These are phyloP conservation scores for Schwanniomyces yamadae DNA, from an alignment of 805 yeast species.

Conservation along the genomic window DNA sequence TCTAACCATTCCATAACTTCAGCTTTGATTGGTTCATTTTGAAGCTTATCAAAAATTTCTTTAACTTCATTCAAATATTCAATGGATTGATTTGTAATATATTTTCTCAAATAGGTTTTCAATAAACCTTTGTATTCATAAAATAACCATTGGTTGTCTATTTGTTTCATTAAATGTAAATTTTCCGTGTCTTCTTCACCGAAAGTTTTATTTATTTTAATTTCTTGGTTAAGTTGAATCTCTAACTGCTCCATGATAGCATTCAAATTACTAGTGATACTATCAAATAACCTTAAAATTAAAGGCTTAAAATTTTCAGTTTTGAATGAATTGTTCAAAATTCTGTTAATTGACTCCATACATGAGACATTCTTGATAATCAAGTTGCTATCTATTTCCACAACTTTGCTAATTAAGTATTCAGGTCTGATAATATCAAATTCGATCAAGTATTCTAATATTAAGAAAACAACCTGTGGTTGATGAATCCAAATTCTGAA, in stretches of 20 bases:
- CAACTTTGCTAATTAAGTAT: slow-evolving; percentile 25
- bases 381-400: slow-evolving; percentile 28
- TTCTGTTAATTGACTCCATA: slow-evolving; percentile 41
- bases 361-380: slow-evolving; percentile 41
- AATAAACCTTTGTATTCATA: slow-evolving; percentile 43
- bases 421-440: slow-evolving; percentile 32
- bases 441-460: slow-evolving; percentile 42
- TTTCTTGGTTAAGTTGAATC: slow-evolving; percentile 14
- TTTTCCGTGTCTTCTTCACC: slow-evolving; percentile 24
- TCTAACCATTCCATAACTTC: slow-evolving; percentile 21
- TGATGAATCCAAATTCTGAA: slow-evolving; percentile 45
- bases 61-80: slow-evolving; percentile 15
- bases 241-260: slow-evolving; percentile 15
- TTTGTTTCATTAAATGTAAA: slow-evolving; percentile 19
- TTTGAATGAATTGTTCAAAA: slow-evolving; percentile 24
- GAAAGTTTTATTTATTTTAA: slow-evolving; percentile 26
- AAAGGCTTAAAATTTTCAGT: slow-evolving; percentile 8
- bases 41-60: slow-evolving; percentile 16
- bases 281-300: slow-evolving; percentile 16
- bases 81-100: slow-evolving; percentile 13
- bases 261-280: slow-evolving; percentile 33
- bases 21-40: slow-evolving; percentile 19
- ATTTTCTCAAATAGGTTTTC: slow-evolving; percentile 38
- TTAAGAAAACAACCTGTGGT: slow-evolving; percentile 44
- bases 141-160: slow-evolving; percentile 41